Base-by-base conservation (phyloP, 2,329 filamentous ascomycete genomes). In the Byssoonygena ceratinophila region DNA sequence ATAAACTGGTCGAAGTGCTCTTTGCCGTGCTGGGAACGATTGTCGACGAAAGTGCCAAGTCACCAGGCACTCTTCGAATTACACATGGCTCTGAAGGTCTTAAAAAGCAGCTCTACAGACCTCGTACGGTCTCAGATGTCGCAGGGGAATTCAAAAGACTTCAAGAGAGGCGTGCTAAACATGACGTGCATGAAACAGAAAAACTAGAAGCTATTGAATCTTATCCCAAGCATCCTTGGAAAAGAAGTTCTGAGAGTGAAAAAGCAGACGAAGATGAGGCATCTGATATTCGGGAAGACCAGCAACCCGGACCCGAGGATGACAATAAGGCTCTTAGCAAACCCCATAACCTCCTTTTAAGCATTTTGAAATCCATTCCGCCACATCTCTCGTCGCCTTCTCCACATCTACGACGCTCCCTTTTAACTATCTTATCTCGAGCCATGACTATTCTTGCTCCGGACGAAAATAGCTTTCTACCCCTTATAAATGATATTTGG, bases 401-500 rank as follows among this genome's bases (percentile, higher is more conserved):
- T 0, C 82, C 90, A 0, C 79, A 81, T 9, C 77, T 98, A 7
- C 83, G 91, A 37, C 81, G 81, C 27, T 87, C 84, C 0, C 76
- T 98, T 2, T 79, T 98, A 8, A 78, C 81, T 14, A 80, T 97
- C 4, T 78, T 97, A 11, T 73, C 77, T 23, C 87, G 82, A 0
- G 83, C 88, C 2, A 78, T 84, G 3, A 79, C 83, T 0, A 77
- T 85, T 0, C 78, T 98, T 2, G 79, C 84, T 0, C 75, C 74
- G 2, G 82, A 96, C 59, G 85, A 95, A 64, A 82, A 90, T 56
- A 80, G 82, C 0, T 96, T 95, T 64, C 71, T 98, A 1, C 92
- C 92, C 0, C 76, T 97, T 0, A 82, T 97, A 59, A 92, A 97
- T 67, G 83, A 85, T 2, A 74, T 97, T 6, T 98, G 91, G 91